Evolutionary conservation across 164 flowering plant genomes (phyloP).

Genomic region (Nymphaea thermarum): DNA sequence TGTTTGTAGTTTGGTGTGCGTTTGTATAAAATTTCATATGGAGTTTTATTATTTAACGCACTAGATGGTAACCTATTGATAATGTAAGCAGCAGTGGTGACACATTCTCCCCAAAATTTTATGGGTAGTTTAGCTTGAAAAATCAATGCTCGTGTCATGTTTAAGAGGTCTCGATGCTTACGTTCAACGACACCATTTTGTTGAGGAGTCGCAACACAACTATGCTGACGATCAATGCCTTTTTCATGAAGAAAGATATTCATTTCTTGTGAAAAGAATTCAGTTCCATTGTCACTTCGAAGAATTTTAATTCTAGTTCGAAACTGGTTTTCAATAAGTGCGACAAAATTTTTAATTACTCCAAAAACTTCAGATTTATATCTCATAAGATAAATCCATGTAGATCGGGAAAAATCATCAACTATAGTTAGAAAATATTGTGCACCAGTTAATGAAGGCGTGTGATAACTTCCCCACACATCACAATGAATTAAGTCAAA

Average conservation of each 20-base stretch:
- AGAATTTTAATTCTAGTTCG: not conserved
- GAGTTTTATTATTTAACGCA: no score
- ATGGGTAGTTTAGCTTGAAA: not conserved
- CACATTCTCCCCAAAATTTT: not conserved
- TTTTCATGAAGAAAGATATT: not conserved
- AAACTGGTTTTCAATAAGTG: not conserved
- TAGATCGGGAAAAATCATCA: not conserved
- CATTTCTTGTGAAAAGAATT: not conserved
- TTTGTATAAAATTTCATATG: not conserved
- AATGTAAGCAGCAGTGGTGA: not conserved
- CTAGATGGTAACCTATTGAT: no score
- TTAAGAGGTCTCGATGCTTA: not conserved
- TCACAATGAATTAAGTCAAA: slow-evolving; percentile 3
- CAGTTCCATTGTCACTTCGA: not conserved
- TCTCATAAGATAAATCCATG: not conserved
- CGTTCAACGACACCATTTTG: not conserved
- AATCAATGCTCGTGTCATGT: not conserved
- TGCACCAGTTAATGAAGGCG: not conserved
- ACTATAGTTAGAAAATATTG: slow-evolving; percentile 1
- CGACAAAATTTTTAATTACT: not conserved
- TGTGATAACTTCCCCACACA: not conserved
- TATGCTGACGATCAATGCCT: not conserved
- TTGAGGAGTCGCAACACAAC: not conserved
- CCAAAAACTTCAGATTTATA: not conserved
- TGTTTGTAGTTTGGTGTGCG: no score